Conservation (phyloP, 768 basidiomycete species). For the Epithele typhae region DNA sequence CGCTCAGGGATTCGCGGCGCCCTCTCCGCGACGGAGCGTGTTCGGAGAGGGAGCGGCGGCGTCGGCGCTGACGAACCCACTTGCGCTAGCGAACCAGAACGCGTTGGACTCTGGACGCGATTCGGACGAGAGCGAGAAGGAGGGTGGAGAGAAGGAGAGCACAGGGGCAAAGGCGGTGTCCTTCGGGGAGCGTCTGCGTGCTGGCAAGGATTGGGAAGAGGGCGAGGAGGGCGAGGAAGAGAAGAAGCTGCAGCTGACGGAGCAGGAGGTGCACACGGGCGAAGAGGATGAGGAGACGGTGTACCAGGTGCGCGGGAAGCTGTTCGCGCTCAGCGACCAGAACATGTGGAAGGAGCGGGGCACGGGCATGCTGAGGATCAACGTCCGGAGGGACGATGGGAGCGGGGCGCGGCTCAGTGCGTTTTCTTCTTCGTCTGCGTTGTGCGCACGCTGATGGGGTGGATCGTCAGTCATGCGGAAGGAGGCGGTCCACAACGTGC, state of each 20-base stretch:
- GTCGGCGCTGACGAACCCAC: not conserved
- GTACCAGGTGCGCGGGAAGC: conserved; percentile 72
- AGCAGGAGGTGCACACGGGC: conserved; percentile 74
- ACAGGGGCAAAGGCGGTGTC: conserved; percentile 9
- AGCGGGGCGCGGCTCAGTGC: conserved; percentile 65
- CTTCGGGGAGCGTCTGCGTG: conserved; percentile 67
- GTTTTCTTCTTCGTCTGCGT: conserved; percentile 16
- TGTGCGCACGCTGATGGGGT: conserved; percentile 9
- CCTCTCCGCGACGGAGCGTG: conserved; percentile 44
- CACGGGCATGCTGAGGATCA: conserved; percentile 65
- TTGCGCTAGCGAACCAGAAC: not conserved
- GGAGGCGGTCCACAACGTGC: conserved; percentile 71
- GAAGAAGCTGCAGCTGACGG: conserved; percentile 47
- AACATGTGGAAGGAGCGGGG: conserved; percentile 78
- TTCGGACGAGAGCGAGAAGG: conserved; percentile 25
- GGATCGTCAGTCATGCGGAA: conserved; percentile 70
- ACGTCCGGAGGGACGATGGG: conserved; percentile 60
- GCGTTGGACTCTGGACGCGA: conserved; percentile 10
- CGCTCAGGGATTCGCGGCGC: conserved; percentile 42
- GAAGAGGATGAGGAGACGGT: conserved; percentile 81
- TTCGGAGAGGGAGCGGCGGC: conserved; percentile 15
- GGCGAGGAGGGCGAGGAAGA: conserved; percentile 44
- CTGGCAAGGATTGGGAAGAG: conserved; percentile 54
- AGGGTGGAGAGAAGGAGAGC: conserved; percentile 5
- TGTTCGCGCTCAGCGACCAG: conserved; percentile 55